phyloP scores from a whole-genome alignment of 805 yeast species.

The Blastobotrys americana region DNA sequence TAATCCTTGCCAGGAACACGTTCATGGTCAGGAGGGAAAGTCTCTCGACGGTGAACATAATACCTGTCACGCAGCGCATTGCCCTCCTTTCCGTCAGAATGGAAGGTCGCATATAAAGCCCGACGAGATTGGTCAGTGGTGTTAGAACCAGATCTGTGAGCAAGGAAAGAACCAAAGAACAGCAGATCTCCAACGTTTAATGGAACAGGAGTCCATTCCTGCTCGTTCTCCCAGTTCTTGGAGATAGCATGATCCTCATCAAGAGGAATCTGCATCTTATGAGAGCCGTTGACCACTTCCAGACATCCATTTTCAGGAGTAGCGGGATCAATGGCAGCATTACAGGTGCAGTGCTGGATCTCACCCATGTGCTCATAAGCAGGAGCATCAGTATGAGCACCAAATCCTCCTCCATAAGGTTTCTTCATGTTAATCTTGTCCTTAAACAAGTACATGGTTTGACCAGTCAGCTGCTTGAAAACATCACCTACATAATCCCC shows the following conservation, averaged over 20 bases:
- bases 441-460: conserved; percentile 13
- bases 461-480: conserved; percentile 11
- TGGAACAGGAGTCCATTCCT: conserved; percentile 13
- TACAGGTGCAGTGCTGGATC: conserved; percentile 12
- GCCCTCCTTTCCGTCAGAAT: conserved; percentile 7
- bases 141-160: conserved; percentile 11
- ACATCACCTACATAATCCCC: conserved; percentile 7
- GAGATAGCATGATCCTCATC: conserved; percentile 7
- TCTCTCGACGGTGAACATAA: conserved; percentile 9
- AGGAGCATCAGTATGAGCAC: conserved; percentile 15
- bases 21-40: conserved; percentile 15
- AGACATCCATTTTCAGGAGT: conserved; percentile 13
- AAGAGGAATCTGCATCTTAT: conserved; percentile 7
- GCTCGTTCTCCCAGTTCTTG: conserved; percentile 11
- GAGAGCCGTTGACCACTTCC: conserved; percentile 12
- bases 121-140: conserved; percentile 6
- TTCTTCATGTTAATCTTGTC: conserved; percentile 15
- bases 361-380: conserved; percentile 14
- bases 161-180: conserved; percentile 13
- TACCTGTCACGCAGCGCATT: conserved; percentile 8
- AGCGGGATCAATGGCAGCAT: conserved; percentile 14
- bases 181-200: conserved; percentile 10
- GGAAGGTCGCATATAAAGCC: conserved; percentile 13
- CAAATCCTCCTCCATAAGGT: conserved; percentile 12
- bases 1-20: conserved; percentile 9